These are phyloP conservation scores for Exidia glandulosa DNA, from an alignment of 768 basidiomycete species.

Conservation along the genomic window DNA sequence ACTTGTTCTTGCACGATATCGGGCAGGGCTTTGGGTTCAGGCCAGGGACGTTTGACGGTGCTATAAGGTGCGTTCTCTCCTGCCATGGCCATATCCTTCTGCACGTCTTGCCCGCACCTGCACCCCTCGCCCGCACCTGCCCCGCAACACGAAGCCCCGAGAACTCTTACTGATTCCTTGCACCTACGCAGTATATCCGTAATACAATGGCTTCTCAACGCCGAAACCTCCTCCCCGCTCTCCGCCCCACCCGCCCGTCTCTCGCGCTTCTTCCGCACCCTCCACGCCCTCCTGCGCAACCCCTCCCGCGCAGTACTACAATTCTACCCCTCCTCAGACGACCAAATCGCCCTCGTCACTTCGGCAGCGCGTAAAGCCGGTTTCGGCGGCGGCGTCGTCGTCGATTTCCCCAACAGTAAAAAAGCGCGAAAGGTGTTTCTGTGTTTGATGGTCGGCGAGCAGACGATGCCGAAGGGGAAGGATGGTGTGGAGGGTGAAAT, in stretches of 20 bases:
- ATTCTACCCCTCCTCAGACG: conserved; percentile 52
- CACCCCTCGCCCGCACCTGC: too few relatives aligned
- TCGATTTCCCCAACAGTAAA: conserved; percentile 95
- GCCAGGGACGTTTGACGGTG: conserved; percentile 94
- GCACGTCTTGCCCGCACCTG: neutral
- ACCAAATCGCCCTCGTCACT: conserved; percentile 93
- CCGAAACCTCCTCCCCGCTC: conserved; percentile 81
- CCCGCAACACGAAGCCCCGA: neutral
- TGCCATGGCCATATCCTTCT: too few relatives aligned
- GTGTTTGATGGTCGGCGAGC: conserved; percentile 78
- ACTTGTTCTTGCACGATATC: conserved; percentile 93
- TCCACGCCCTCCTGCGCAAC: conserved; percentile 76
- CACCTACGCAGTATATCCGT: conserved; percentile 80
- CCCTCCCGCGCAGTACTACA: conserved; percentile 82
- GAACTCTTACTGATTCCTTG: neutral
- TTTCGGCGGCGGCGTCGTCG: conserved; percentile 91
- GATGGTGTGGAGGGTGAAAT: conserved; percentile 61
- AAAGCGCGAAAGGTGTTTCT: conserved; percentile 93
- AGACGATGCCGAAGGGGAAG: conserved; percentile 46
- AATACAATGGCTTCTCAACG: conserved; percentile 97
- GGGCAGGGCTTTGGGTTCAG: conserved; percentile 97
- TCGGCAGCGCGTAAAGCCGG: conserved; percentile 88
- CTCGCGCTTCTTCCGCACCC: conserved; percentile 83
- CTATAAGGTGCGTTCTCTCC: conserved; percentile 69
- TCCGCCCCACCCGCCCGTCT: conserved; percentile 83